Evolutionary conservation across 106 monocot species (phyloP), one percentile per base, ranked within the genome.

Genomic region (Ottelia alismoides): DNA sequence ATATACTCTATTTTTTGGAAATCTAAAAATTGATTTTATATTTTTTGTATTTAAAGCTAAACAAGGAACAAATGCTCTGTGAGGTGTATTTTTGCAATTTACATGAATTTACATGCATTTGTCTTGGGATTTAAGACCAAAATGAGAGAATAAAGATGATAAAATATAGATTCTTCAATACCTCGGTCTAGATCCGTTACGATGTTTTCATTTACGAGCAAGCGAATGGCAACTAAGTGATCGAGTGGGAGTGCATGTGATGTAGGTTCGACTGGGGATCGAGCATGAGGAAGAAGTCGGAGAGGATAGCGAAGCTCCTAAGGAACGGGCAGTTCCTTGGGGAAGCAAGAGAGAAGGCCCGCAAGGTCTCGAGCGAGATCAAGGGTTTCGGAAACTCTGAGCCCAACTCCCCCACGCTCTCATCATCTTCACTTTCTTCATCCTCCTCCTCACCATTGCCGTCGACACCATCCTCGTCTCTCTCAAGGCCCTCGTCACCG

Each of bases 261-360:
- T 44, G 9, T 52, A 63, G 63, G 30, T 52, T 65, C 31, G 27
- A 65, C 21, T 65, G 64, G 64, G 64, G 64, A 6, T 3, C 25
- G 0, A 45, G 40, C 35, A 53, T 65, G 53, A 11, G 45, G 32
- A 65, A 54, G 53, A 53, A 30, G 49, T 65, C 64, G 18, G 53
- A 65, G 44, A 65, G 64, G 27, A 45, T 65, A 40, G 16, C 45
- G 11, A 65, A 25, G 35, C 53, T 65, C 16, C 53, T 53, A 11
- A 12, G 53, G 25, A 45, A 53, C 43, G 27, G 27, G 20, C 43
- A 35, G 19, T 31, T 53, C n/a, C 64, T 52, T 2, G 26, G 1
- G 11, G 53, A 65, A 53, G 52, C 14, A 5, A 27, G 64, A 9
- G 22, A 27, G 20, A 65, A 53, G 22, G 52, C 64, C 10, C 11